Evolutionary conservation across 1,284 basidiomycete genomes (phyloP).

Genomic region (Cerrena zonata): DNA sequence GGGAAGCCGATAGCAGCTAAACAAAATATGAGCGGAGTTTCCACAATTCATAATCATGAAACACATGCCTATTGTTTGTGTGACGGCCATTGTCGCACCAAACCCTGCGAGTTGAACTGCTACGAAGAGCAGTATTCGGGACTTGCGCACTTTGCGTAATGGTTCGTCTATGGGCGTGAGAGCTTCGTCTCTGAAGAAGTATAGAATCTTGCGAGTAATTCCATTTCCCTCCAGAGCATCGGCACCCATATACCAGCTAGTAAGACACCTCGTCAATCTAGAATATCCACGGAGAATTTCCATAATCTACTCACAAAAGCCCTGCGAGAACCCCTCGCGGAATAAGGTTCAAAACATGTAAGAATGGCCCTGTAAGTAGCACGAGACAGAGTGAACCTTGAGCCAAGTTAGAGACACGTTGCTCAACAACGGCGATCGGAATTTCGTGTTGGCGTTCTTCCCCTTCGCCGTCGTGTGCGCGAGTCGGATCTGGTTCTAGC

Average conservation of each 20-base stretch:
- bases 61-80: slow-evolving; percentile 78
- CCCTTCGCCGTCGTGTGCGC: slow-evolving; percentile 22
- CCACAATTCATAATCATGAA: neutral
- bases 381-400: slow-evolving; percentile 80
- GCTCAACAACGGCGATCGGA: slow-evolving; percentile 79
- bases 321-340: slow-evolving; percentile 72
- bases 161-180: slow-evolving; percentile 65
- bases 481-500: slow-evolving; percentile 23
- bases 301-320: slow-evolving; percentile 57
- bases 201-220: slow-evolving; percentile 80
- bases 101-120: slow-evolving; percentile 81
- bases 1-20: slow-evolving; percentile 87
- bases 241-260: slow-evolving; percentile 85
- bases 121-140: slow-evolving; percentile 74
- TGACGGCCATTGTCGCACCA: slow-evolving; percentile 85
- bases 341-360: slow-evolving; percentile 73
- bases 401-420: slow-evolving; percentile 81
- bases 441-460: slow-evolving; percentile 42
- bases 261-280: slow-evolving; percentile 8
- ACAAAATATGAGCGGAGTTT: neutral
- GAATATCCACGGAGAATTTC: slow-evolving; percentile 1
- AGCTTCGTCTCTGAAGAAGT: slow-evolving; percentile 70
- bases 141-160: slow-evolving; percentile 68
- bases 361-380: slow-evolving; percentile 75
- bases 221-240: slow-evolving; percentile 80